Base-by-base conservation (phyloP, 2,329 filamentous ascomycete species). In the Trichophaea hybrida region DNA sequence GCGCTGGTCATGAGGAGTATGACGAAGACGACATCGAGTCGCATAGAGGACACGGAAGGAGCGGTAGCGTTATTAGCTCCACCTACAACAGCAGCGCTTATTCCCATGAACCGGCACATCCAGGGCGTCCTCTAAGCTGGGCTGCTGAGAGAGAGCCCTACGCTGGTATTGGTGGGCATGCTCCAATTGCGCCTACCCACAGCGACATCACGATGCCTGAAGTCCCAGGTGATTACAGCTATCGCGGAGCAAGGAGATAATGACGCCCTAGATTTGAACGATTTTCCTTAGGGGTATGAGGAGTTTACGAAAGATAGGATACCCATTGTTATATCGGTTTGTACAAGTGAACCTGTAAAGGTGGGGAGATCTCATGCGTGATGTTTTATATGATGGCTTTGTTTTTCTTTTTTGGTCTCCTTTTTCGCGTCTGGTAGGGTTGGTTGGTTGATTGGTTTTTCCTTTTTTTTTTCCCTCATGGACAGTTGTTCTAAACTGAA, bases 41-140 rank as follows among this genome's bases (percentile, higher is more conserved):
- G 6, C 59, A 55, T 5, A 58, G 56, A 37, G 46, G 49, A 31
- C 59, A 63, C 15, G 59, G 48, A 12, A 44, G 61, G 10, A 63
- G 51, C 12, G 40, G 33, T 6, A 64, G 61, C 17, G 57, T 60
- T 13, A 37, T 17, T 1, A 60, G 57, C 6, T 60, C 59, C 12
- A 53, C 52, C 13, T 57, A 60, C 15, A 12, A 24, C 7, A 58
- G 58, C 34, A 58, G 46, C 34, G 33, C 35, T 4, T 53, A 58
- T 35, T 37, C 49, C 10, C 17, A 57, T 37, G 40, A 15, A 52
- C 50, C 12, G 4, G 64, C 64, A 6, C 64, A 65, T 33, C 64
- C 64, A 2, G 64, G 64, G 8, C 51, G 59, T 4, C 62, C 60
- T 32, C 48, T 64, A n/a, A 55, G 56, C 7, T 65, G 64, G 64